Base-by-base conservation (phyloP, 805 yeast species). In the Saturnispora zaruensis region DNA sequence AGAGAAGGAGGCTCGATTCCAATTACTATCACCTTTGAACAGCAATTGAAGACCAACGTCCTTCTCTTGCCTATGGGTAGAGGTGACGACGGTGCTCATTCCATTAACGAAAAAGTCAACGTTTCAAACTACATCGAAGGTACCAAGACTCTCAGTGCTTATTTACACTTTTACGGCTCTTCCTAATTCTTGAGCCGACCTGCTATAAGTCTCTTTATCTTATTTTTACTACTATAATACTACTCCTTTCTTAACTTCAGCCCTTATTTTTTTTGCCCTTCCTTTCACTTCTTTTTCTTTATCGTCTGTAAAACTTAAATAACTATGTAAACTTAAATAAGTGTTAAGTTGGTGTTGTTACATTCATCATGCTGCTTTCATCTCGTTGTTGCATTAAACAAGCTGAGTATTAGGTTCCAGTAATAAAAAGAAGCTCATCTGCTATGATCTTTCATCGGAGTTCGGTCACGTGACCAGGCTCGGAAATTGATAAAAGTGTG, bases 1-100 rank as follows among this genome's bases (percentile, higher is more conserved):
- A 83, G 99, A 74, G 99, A 93, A 73, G 99, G 99, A 62, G 99
- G 99, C 36, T 90, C 97, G 4, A 93, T 93, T 64, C 99, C 99
- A 56, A 90, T 93, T 66, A 91, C 99, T 21, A 70, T 93, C 58
- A 84, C 96, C 33, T 93, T 93, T 70, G 96, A 93, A 73, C 76
- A 89, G 61, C 82, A 81, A 65, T 77, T 93, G 62, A 82, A 86
- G 60, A 86, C 95, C 23, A 82, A 82, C 55, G 98, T 90, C 32
- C 74, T 93, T 55, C 75, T 93, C 62, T 78, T 93, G 60, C 99
- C 99, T 55, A 86, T 93, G 85, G 99, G 99, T 57, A 84, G 95
- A 71, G 99, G 99, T 58, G 97, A 93, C 66, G 99, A 93, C 64
- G 99, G 99, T 60, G 99, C 99, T 44, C 99, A 93, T 68, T 88